These are phyloP conservation scores for Sordaria brevicollis DNA, from an alignment of 495 filamentous ascomycete species.

Conservation along the genomic window DNA sequence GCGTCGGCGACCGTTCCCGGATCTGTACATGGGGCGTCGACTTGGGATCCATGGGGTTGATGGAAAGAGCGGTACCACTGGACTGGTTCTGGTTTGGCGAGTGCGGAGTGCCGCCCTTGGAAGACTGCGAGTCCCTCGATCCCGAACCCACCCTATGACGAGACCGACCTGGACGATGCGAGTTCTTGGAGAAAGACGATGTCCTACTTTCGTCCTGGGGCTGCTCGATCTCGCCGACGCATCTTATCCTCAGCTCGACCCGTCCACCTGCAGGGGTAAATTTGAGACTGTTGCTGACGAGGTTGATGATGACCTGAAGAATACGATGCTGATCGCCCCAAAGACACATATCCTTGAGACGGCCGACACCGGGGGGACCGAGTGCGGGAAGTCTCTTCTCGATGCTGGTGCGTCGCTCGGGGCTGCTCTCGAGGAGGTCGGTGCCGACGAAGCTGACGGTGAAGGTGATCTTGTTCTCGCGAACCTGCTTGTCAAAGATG, in stretches of 20 bases:
- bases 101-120: conserved; percentile 20
- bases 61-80: conserved; percentile 40
- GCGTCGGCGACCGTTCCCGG: conserved; percentile 48
- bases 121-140: conserved; percentile 37
- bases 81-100: conserved; percentile 16
- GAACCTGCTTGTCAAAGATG: conserved; percentile 83
- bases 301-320: conserved; percentile 81
- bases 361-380: conserved; percentile 50
- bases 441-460: conserved; percentile 55
- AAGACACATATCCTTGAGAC: conserved; percentile 60
- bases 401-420: conserved; percentile 20
- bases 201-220: conserved; percentile 31
- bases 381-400: conserved; percentile 34
- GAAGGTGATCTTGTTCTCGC: conserved; percentile 65
- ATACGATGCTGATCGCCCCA: conserved; percentile 91
- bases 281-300: conserved; percentile 86
- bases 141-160: conserved; percentile 37
- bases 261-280: conserved; percentile 75
- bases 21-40: conserved; percentile 35
- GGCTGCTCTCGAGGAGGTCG: conserved; percentile 24
- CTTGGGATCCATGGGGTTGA: conserved; percentile 50
- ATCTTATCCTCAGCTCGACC: conserved; percentile 64
- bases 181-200: conserved; percentile 40
- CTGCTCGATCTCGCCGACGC: conserved; percentile 46
- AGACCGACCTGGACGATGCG: conserved; percentile 26